Evolutionary conservation across 2,329 filamentous ascomycete genomes (phyloP).

Genomic region (Acrodontium crateriforme): DNA sequence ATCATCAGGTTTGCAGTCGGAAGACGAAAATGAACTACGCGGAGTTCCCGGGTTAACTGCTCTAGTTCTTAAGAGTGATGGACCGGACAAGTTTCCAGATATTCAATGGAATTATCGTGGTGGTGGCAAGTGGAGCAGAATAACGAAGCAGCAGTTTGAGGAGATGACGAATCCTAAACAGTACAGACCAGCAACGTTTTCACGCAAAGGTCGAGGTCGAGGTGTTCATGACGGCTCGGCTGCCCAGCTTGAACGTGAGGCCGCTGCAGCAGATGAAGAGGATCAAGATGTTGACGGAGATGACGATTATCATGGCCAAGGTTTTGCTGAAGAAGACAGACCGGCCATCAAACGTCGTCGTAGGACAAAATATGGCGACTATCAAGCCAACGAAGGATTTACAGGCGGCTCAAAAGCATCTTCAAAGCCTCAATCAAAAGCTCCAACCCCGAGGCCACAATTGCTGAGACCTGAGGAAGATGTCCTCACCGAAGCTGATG

Average conservation of each 20-base stretch:
- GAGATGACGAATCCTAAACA: conserved; percentile 4
- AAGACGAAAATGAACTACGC: background rate
- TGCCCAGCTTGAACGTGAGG: conserved; percentile 12
- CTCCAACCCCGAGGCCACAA: conserved; percentile 19
- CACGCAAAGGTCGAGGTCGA: conserved; percentile 1
- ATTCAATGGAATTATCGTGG: conserved; percentile 20
- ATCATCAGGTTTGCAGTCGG: conserved; percentile 1
- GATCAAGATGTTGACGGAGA: conserved; percentile 2
- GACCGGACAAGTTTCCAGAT: conserved; percentile 18
- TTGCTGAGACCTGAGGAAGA: conserved; percentile 21
- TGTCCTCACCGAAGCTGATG: conserved; percentile 15
- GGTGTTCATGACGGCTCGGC: conserved; percentile 8
- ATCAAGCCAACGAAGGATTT: too few species aligned
- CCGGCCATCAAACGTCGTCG: background rate
- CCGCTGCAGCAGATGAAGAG: conserved; percentile 4
- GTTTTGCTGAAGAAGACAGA: background rate
- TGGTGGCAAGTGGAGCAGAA: conserved; percentile 19
- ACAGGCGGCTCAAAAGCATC: background rate
- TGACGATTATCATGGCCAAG: too few species aligned
- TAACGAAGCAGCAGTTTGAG: conserved; percentile 14
- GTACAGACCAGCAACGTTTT: conserved; percentile 2
- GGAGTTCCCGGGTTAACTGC: conserved; percentile 9
- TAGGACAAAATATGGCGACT: too few species aligned
- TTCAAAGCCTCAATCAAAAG: conserved; percentile 9
- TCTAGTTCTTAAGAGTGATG: conserved; percentile 16